Evolutionary conservation across 306 rosid species (phyloP).

Genomic region (Sechiopsis laciniata): DNA sequence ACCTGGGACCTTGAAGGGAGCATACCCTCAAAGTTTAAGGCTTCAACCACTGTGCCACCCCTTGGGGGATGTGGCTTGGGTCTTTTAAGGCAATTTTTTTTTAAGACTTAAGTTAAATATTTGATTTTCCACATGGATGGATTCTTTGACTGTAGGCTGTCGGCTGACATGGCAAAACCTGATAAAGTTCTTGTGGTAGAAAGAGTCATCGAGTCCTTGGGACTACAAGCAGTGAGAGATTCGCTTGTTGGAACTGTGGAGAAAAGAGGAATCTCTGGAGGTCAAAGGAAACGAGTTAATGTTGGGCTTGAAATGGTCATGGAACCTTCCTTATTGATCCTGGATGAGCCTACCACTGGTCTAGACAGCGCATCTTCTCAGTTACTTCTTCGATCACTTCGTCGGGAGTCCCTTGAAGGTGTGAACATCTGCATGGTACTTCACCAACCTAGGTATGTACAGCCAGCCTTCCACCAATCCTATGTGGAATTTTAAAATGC

Average conservation of each 20-base stretch:
- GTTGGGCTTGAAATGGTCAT: constrained; percentile 87
- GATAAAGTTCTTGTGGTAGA: constrained; percentile 82
- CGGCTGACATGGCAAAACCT: constrained; percentile 71
- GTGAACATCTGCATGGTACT: constrained; percentile 74
- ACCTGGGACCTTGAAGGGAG: too few relatives aligned
- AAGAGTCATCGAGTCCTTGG: constrained; percentile 75
- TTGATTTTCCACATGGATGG: constrained; percentile 25
- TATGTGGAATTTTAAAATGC: background rate
- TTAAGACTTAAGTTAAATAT: constrained; percentile 12
- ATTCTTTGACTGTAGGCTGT: constrained; percentile 40
- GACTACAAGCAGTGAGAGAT: constrained; percentile 69
- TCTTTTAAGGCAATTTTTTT: constrained; percentile 17
- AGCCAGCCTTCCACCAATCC: constrained; percentile 14
- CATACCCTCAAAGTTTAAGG: too few relatives aligned
- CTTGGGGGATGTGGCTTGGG: background rate
- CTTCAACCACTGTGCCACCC: too few relatives aligned
- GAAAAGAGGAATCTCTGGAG: constrained; percentile 73
- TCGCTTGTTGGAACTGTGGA: constrained; percentile 79
- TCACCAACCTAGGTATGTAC: constrained; percentile 71
- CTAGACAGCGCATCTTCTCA: constrained; percentile 74
- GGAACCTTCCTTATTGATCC: constrained; percentile 74
- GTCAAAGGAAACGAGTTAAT: constrained; percentile 72
- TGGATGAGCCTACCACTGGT: constrained; percentile 85
- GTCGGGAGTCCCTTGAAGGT: constrained; percentile 78
- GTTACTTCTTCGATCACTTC: constrained; percentile 63